Base-by-base conservation (phyloP, 352 stramenopile species). In the Globisporangium middletonii region DNA sequence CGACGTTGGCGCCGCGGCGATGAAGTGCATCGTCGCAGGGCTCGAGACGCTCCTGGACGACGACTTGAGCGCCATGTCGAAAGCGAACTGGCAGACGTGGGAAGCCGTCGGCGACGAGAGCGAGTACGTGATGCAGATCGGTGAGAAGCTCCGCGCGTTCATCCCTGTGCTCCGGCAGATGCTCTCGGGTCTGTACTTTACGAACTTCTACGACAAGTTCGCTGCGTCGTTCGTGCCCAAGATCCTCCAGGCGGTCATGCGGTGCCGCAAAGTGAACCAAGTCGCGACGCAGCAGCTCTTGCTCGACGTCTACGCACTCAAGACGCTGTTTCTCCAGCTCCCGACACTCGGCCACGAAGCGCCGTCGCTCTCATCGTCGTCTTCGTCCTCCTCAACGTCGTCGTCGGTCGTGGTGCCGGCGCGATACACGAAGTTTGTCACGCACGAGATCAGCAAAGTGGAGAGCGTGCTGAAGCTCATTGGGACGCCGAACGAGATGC, bases 181-280 rank as follows among this genome's bases (percentile, higher is more conserved):
- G 68, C 82, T 99, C 27, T 92, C 80, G 12, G 69, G 68, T 3
- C 72, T 96, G 15, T 99, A 99, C 72, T 99, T 98, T 71, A 94
- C 94, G 44, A 98, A 94, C 67, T 98, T 99, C 72, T 99, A 96
- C 72, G 96, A 99, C 77, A 98, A 98, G 62, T 98, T 99, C 63
- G 94, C 93, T 0, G 78, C 88, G 16, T 69, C 79, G 4, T 98
- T 98, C 68, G 82, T 97, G 41, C 83, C 83, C 15, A 89, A 89
- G 54, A 97, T 96, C 60, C 78, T 97, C 55, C 73, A 94, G 48
- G 72, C 75, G 2, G 73, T 98, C 13, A 80, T 97, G 51, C 90
- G 89, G 64, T 88, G 89, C 60, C 97, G 97, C 53, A 86, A 90
- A 49, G 94, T 99, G 42, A 98, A 95, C 65, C 93, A 99, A 45